These are phyloP conservation scores for Torrubiella hemipterigena DNA, from an alignment of 2,329 filamentous ascomycete species.

Conservation along the genomic window DNA sequence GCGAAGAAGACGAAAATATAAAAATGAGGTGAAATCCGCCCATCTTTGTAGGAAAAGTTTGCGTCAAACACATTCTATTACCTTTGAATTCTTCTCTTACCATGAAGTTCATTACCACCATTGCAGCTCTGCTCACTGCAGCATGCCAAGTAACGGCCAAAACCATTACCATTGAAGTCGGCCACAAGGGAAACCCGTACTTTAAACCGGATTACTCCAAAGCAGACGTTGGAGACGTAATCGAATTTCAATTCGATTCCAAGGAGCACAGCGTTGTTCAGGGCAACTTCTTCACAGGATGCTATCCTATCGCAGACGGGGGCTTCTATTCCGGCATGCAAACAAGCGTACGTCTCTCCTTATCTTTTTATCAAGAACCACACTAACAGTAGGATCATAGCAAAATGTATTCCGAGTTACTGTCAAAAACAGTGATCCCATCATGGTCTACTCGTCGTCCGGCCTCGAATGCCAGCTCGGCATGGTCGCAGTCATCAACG, in stretches of 20 bases:
- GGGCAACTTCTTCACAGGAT: neutral
- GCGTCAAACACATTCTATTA: too few species aligned
- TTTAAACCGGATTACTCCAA: conserved; percentile 18
- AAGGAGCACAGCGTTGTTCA: conserved; percentile 1
- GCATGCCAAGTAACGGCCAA: too few species aligned
- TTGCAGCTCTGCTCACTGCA: too few species aligned
- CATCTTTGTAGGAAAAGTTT: too few species aligned
- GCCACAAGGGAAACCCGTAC: neutral
- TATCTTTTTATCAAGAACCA: neutral
- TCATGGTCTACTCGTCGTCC: conserved; percentile 1
- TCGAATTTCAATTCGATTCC: conserved; percentile 1
- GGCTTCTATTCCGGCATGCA: conserved; percentile 2
- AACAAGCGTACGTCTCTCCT: neutral
- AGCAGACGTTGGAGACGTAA: conserved; percentile 29
- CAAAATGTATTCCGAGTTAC: neutral
- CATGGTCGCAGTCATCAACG: conserved; percentile 1
- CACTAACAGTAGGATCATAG: neutral
- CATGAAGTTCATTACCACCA: too few species aligned
- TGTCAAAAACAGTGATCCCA: neutral
- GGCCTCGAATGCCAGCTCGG: neutral
- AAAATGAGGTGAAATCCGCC: too few species aligned
- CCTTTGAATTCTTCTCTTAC: too few species aligned
- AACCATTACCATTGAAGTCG: neutral
- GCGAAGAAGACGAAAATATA: too few species aligned
- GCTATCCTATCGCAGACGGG: neutral